Conservation (phyloP, 2,329 filamentous ascomycete genomes). For the Knufia petricola region DNA sequence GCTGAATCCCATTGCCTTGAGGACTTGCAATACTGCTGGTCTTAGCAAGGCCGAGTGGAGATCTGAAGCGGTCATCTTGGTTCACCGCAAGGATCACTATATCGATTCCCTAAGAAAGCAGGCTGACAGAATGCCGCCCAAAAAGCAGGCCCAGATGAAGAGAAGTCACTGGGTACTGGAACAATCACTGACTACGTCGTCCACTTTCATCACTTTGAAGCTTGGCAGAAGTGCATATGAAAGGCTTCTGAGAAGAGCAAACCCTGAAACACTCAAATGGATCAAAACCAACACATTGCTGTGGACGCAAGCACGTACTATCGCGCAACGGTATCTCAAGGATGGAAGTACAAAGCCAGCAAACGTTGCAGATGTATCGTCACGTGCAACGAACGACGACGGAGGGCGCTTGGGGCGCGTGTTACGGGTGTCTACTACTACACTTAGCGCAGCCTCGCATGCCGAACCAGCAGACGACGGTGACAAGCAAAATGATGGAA, state of each 20-base stretch:
- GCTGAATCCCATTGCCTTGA: slow-evolving; percentile 85
- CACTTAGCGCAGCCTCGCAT: background rate
- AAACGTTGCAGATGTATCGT: slow-evolving; percentile 8
- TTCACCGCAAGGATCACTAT: background rate
- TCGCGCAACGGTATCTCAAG: background rate
- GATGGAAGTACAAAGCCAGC: background rate
- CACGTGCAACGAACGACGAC: background rate
- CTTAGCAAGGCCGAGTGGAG: slow-evolving; percentile 72
- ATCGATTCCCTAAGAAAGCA: background rate
- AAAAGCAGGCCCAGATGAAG: background rate
- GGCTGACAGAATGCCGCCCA: background rate
- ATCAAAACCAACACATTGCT: background rate
- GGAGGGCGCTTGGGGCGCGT: background rate
- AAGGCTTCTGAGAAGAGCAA: background rate
- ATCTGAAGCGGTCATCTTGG: slow-evolving; percentile 38
- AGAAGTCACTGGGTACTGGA: background rate
- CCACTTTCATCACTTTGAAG: slow-evolving; percentile 5
- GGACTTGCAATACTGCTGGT: slow-evolving; percentile 78
- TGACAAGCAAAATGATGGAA: background rate
- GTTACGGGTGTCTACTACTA: too few relatives aligned
- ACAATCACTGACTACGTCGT: slow-evolving; percentile 1
- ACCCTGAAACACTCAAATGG: slow-evolving; percentile 3
- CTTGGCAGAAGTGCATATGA: background rate
- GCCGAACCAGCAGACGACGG: background rate
- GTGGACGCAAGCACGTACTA: background rate